Base-by-base conservation (phyloP, 164 flowering plant species). In the Annona squamosa region DNA sequence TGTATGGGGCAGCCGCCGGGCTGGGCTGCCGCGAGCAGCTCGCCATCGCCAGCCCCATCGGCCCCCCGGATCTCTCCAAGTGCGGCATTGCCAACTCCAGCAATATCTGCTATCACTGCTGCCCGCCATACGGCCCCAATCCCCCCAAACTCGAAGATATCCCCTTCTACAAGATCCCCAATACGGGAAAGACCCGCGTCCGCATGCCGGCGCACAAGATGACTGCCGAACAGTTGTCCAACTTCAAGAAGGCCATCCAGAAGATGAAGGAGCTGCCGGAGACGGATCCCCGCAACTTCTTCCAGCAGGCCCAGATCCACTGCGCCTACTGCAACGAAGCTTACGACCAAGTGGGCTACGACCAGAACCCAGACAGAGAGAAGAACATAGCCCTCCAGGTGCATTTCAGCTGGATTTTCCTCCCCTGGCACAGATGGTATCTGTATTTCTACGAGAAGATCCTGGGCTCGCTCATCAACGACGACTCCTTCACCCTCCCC, bases 1-100 rank as follows among this genome's bases (percentile, higher is more conserved):
- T 72, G 13, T 72, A 72, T 10, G 56, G 74, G 0, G 74, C 74
- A 6, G 64, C 74, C 67, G n/a, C 67, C 48, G n/a, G 57, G 46
- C 67, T 46, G 37, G 57, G 67, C 67, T 16, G 37, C 0, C 18
- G 17, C 1, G 48, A n/a, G 57, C n/a, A 5, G 4, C 2, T 6
- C 10, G 71, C 71, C 44, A 7, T 46, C 0, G 74, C 44, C 3
- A 42, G 18, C 46, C 74, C 74, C 17, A 3, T 72, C 4, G 44
- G 46, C 46, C 68, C 74, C 2, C 74, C 74, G 44, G 74, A 72
- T 13, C 74, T 62, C 9, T 61, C 57, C 12, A 19, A 64, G 52
- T 72, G 67, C 67, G 56, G 26, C 1, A 16, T 17, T 42, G 74
- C 74, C 57, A 62, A 2, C 56, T 42, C 73, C 1, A 44, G 44